Base-by-base conservation (phyloP, 1,284 basidiomycete species). In the Cronartium quercuum region DNA sequence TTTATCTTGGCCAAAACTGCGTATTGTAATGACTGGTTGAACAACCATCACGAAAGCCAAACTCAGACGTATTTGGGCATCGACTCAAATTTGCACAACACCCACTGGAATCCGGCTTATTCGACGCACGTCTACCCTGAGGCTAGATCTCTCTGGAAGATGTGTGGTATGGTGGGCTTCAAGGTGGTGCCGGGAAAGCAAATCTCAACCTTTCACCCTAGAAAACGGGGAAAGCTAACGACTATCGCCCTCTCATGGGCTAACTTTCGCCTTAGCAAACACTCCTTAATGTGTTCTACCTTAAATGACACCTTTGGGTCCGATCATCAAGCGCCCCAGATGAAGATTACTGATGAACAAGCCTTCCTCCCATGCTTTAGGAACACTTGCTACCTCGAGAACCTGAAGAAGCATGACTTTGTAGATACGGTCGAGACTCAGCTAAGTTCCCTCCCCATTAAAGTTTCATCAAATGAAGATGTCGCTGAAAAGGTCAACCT, bases 161-260 rank as follows among this genome's bases (percentile, higher is more conserved):
- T 34, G 0, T 63, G 41, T 34, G 68, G 61, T 0, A 64, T 15
- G 24, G 15, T 4, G 3, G 44, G 68, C 3, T 64, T 71, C 24
- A 6, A 42, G 3, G 1, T 64, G 15, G 15, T 5, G 18, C 21
- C 37, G n/a, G 18, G 47, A 13, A 38, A 34, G 40, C 12, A 40
- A 15, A 4, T 24, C 3, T 44, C 61, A 1, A 71, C 68, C 29
- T 71, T 71, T 44, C 1, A 62, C 1, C 47, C 60, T 6, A 13
- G 47, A 21, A 29, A 13, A 18, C 21, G 58, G 35, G 58, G 58
- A 13, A 61, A 61, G 24, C 24, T 13, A 61, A 71, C 61, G 0
- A 71, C 35, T n/a, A 42, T 71, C 40, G 61, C 62, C 34, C 44
- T 51, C 21, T 35, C 35, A 4, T 71, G 68, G 68, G 21, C 24